Conservation (phyloP, 495 filamentous ascomycete genomes). For the Cryomyces minteri region DNA sequence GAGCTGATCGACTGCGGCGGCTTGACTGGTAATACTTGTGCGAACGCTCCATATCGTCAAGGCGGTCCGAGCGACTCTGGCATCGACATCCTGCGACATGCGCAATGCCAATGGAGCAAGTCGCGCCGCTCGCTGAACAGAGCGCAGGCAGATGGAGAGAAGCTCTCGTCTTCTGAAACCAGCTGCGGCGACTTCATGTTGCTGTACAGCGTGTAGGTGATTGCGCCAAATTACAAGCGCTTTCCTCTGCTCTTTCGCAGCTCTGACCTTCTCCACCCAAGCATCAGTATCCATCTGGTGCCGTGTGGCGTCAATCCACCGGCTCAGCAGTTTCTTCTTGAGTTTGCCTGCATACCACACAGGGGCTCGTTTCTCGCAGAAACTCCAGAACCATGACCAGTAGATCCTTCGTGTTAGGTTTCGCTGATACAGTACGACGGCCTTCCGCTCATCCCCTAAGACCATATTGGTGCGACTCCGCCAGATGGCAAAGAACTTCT, state of each 20-base stretch:
- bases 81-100: constrained; percentile 27
- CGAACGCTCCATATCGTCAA: constrained; percentile 34
- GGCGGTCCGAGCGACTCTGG: constrained; percentile 28
- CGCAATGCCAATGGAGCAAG: constrained; percentile 24
- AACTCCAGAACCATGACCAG: constrained; percentile 37
- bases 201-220: not conserved
- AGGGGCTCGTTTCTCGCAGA: constrained; percentile 34
- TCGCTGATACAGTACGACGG: constrained; percentile 24
- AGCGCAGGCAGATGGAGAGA: constrained; percentile 17
- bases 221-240: constrained; percentile 1
- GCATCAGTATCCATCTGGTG: constrained; percentile 5
- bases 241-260: constrained; percentile 2
- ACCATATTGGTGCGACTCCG: constrained; percentile 23
- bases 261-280: constrained; percentile 1
- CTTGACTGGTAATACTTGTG: constrained; percentile 29
- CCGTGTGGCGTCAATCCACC: constrained; percentile 7
- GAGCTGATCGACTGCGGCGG: constrained; percentile 31
- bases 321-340: constrained; percentile 2
- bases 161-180: constrained; percentile 9
- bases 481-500: constrained; percentile 39
- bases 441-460: constrained; percentile 20
- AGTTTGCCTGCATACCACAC: constrained; percentile 19
- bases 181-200: not conserved
- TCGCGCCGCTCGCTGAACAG: constrained; percentile 24
- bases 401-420: constrained; percentile 28